Percentiles rank a stretch among this genome's conserved stretches.
These are phyloP conservation scores for Lactarius hengduanensis DNA, from an alignment of 768 basidiomycete genomes.

Conservation along the genomic window DNA sequence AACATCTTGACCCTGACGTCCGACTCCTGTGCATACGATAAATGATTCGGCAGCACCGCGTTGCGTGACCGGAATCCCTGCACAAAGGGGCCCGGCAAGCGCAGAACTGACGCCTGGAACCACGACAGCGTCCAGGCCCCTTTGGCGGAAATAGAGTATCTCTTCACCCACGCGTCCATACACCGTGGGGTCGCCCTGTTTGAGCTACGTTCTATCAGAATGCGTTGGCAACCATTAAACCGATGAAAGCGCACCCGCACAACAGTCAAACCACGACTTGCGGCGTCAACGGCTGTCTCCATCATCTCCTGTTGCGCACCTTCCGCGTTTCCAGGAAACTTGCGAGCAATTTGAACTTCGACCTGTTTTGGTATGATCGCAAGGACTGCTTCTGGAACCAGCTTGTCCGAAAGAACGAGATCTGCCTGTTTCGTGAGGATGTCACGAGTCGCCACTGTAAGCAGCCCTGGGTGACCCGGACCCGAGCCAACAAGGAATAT, in stretches of 20 bases:
- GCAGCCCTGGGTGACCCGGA: slow-evolving; percentile 89
- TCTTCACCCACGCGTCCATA: slow-evolving; percentile 96
- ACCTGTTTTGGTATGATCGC: slow-evolving; percentile 72
- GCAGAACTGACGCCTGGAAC: slow-evolving; percentile 91
- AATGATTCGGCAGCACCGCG: slow-evolving; percentile 91
- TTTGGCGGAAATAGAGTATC: slow-evolving; percentile 84
- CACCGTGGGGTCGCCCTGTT: slow-evolving; percentile 96
- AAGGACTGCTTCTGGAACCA: slow-evolving; percentile 88
- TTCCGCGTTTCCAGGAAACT: slow-evolving; percentile 97
- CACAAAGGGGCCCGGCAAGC: slow-evolving; percentile 85
- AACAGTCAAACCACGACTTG: slow-evolving; percentile 74
- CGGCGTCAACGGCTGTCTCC: slow-evolving; percentile 85
- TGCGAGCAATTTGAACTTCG: slow-evolving; percentile 85
- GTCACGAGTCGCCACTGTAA: slow-evolving; percentile 83
- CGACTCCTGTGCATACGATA: slow-evolving; percentile 92
- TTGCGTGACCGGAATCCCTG: slow-evolving; percentile 92
- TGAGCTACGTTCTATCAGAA: slow-evolving; percentile 52
- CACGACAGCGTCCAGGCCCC: slow-evolving; percentile 80
- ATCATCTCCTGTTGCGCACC: slow-evolving; percentile 94
- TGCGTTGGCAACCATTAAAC: not conserved
- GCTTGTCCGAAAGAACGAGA: slow-evolving; percentile 92
- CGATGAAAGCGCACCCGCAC: slow-evolving; percentile 60
- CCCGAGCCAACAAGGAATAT: slow-evolving; percentile 94
- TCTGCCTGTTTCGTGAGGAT: slow-evolving; percentile 79
- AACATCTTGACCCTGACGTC: slow-evolving; percentile 78